Conservation (phyloP, 2,329 filamentous ascomycete species). For the Ascochyta viciae-villosae region DNA sequence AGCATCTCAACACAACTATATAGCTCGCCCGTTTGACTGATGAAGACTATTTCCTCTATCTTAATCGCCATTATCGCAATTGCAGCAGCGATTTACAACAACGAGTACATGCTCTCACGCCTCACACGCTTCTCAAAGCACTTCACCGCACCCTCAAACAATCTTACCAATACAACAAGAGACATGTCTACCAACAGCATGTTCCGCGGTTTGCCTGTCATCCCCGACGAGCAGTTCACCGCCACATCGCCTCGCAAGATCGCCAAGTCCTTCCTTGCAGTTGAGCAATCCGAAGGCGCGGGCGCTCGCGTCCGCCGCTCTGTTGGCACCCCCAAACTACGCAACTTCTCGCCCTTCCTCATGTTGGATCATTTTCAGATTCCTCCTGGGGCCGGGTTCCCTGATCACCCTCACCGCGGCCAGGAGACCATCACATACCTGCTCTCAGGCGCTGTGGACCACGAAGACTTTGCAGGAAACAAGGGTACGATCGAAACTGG, state of each 20-base stretch:
- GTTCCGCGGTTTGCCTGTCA: constrained; percentile 59
- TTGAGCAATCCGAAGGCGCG: constrained; percentile 86
- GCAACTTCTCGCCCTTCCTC: constrained; percentile 89
- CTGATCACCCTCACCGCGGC: constrained; percentile 82
- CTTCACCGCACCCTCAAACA: constrained; percentile 33
- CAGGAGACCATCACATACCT: constrained; percentile 93
- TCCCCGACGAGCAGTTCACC: constrained; percentile 49
- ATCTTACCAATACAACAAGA: constrained; percentile 31
- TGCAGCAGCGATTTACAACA: constrained; percentile 47
- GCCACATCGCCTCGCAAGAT: constrained; percentile 71
- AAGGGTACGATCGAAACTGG: constrained; percentile 82
- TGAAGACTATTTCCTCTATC: constrained; percentile 51
- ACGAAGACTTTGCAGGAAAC: constrained; percentile 91
- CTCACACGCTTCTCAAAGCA: constrained; percentile 42
- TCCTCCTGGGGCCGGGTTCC: constrained; percentile 82
- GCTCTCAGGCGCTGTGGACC: constrained; percentile 83
- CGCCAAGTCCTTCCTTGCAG: constrained; percentile 80
- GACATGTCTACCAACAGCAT: constrained; percentile 42
- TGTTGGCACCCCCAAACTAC: constrained; percentile 81
- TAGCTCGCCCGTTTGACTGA: constrained; percentile 39
- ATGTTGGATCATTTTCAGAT: constrained; percentile 93
- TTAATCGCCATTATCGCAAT: constrained; percentile 53
- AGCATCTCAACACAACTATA: constrained; percentile 39
- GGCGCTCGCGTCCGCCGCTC: constrained; percentile 87
- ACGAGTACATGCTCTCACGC: constrained; percentile 52